A percentile compares a stretch with the other conserved stretches of the same genome.
Evolutionary conservation across 2,329 filamentous ascomycete species (phyloP).

Genomic region (Bertia moriformis): DNA sequence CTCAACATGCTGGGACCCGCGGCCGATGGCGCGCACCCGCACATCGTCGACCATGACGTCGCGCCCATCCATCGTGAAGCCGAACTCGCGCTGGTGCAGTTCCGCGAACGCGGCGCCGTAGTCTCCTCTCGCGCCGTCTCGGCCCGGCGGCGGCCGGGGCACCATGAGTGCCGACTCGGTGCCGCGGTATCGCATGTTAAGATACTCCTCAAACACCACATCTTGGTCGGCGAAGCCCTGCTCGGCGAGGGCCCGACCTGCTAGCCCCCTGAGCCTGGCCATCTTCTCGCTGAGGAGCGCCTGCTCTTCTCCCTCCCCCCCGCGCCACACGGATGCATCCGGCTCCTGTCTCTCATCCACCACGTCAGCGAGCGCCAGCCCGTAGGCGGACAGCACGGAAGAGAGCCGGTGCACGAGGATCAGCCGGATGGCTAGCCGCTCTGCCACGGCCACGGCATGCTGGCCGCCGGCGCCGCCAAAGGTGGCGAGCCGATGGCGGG

Average conservation of each 20-base stretch:
- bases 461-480: constrained; percentile 23
- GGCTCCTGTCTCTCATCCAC: constrained; percentile 24
- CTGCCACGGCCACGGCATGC: constrained; percentile 25
- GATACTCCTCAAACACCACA: constrained; percentile 15
- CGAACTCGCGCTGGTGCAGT: constrained; percentile 23
- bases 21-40: constrained; percentile 19
- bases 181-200: constrained; percentile 26
- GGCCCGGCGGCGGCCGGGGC: constrained; percentile 8
- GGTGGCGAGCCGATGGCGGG: constrained; percentile 17
- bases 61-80: constrained; percentile 19
- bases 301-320: constrained; percentile 5
- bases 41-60: constrained; percentile 25
- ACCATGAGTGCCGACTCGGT: constrained; percentile 27
- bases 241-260: background rate
- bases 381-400: constrained; percentile 28
- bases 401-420: constrained; percentile 28
- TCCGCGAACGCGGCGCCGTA: constrained; percentile 18
- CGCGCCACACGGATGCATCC: constrained; percentile 9
- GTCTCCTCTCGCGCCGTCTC: constrained; percentile 8
- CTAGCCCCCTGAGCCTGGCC: background rate
- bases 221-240: background rate
- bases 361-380: constrained; percentile 27
- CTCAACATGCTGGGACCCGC: constrained; percentile 4
- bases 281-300: background rate
- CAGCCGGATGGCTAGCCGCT: constrained; percentile 22